Base-by-base conservation (phyloP, 257 asterid genomes). In the Capsicum chinense region DNA sequence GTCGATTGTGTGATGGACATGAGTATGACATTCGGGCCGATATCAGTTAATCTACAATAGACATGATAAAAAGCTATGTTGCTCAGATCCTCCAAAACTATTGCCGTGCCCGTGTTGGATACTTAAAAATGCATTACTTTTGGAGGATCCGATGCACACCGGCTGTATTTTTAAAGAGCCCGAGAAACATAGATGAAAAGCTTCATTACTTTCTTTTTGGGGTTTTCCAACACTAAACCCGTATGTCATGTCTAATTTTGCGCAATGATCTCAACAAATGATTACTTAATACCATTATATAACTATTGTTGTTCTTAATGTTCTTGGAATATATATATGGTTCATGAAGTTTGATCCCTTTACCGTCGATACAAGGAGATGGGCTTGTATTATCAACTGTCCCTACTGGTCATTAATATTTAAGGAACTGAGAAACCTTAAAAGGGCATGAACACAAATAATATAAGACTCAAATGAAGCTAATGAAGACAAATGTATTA, bases 401-500 rank as follows among this genome's bases (percentile, higher is more conserved):
- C 17, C 39, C 62, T 12, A 19, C 3, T 74, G 39, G 7, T 74
- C 19, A 70, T 16, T 71, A 42, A 69, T 71, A 9, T 71, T 17
- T 11, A 71, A 5, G 37, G 57, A 44, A 35, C 57, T 17, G 2
- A 71, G 35, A 44, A 71, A 71, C 57, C 57, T 44, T 71, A 47
- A 71, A 52, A 54, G 62, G 81, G 48, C 26, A 81, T n/a, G 57
- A 62, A 10, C 76, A 19, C 44, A 21, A 7, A 62, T 10, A 62
- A 19, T 42, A 19, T 12, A 26, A 7, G 48, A 6, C 84, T 81
- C 84, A 19, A 60, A 58, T 42, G 71, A 78, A 78, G 81, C 84
- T 13, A 60, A 58, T 42, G 71, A 78, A 78, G 81, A 78, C 64
- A 78, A 33, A 81, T 52, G 26, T 42, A 69, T 62, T 83, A 95